These are phyloP conservation scores for Wickerhamiella pararugosa DNA, from an alignment of 1,139 yeast genomes.

Conservation along the genomic window DNA sequence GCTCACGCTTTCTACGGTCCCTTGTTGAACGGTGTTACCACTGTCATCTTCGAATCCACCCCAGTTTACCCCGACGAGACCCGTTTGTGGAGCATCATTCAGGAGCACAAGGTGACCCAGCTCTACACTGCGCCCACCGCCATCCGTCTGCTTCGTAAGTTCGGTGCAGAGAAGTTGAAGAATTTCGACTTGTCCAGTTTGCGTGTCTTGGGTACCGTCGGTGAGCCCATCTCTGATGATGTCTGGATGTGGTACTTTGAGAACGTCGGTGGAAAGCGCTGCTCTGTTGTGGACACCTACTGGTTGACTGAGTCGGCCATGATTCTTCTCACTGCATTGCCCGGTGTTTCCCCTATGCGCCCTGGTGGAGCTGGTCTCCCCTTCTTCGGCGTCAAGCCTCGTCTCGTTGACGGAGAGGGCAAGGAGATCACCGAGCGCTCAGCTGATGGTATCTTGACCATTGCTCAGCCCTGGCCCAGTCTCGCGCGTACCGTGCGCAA, in stretches of 20 bases:
- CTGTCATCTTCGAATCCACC: conserved; percentile 75
- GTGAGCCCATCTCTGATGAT: conserved; percentile 87
- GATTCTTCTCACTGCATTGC: conserved; percentile 77
- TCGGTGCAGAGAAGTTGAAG: conserved; percentile 56
- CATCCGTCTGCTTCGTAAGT: conserved; percentile 64
- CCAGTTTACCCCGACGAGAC: conserved; percentile 72
- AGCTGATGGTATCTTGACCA: conserved; percentile 79
- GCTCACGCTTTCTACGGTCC: conserved; percentile 77
- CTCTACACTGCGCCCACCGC: conserved; percentile 90
- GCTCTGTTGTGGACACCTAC: conserved; percentile 73
- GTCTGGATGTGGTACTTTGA: conserved; percentile 90
- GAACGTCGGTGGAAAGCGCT: conserved; percentile 61
- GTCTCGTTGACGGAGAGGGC: conserved; percentile 73
- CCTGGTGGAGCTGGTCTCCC: conserved; percentile 90
- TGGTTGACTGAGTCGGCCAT: conserved; percentile 95
- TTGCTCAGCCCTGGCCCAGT: conserved; percentile 78
- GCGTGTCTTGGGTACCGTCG: conserved; percentile 71
- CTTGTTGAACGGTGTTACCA: conserved; percentile 59
- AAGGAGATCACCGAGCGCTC: conserved; percentile 66
- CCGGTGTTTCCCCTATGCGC: conserved; percentile 77
- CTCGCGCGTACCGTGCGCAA: conserved; percentile 86
- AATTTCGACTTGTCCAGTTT: conserved; percentile 49
- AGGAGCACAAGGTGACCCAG: conserved; percentile 60
- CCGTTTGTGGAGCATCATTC: conserved; percentile 75
- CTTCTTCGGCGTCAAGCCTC: conserved; percentile 74